Evolutionary conservation across 176 grass and related monocot species (phyloP).

Genomic region (Pontederia paniculata): DNA sequence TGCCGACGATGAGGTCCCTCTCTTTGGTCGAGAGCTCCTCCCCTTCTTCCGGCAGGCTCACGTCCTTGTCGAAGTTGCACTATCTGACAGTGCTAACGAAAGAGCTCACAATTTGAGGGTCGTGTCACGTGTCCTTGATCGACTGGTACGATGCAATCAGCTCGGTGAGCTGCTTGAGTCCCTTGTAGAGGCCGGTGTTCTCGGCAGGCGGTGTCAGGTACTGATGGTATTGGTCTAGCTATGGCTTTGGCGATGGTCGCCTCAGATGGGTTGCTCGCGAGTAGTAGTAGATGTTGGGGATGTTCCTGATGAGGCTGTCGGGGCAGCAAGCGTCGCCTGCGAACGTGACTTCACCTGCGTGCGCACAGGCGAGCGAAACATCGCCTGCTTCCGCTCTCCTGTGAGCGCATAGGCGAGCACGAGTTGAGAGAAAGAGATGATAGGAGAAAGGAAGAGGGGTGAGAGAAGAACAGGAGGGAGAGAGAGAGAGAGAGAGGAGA

Average conservation of each 20-base stretch:
- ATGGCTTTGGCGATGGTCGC: conserved; percentile 81
- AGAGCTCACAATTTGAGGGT: conserved; percentile 81
- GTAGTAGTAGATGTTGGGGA: conserved; percentile 98
- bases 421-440: too few species aligned
- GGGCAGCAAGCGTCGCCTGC: conserved; percentile 87
- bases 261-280: conserved; percentile 97
- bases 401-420: too few species aligned
- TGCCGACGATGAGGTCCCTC: conserved; percentile 73
- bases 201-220: conserved; percentile 93
- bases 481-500: too few species aligned
- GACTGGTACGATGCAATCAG: conserved; percentile 97
- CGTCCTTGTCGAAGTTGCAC: conserved; percentile 98
- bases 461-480: too few species aligned
- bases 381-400: too few species aligned
- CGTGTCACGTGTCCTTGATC: conserved; percentile 86
- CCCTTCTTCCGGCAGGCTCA: conserved; percentile 73
- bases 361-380: too few species aligned
- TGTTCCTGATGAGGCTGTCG: conserved; percentile 94
- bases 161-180: conserved; percentile 95
- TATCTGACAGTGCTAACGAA: conserved; percentile 85
- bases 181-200: conserved; percentile 98
- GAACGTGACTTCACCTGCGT: too few species aligned
- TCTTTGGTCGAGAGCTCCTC: conserved; percentile 55
- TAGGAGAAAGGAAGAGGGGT: too few species aligned
- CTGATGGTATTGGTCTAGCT: conserved; percentile 99